A percentile compares a stretch with the other conserved stretches of the same genome.
These are phyloP conservation scores for Jaapia argillacea DNA, from an alignment of 768 basidiomycete genomes.

Conservation along the genomic window DNA sequence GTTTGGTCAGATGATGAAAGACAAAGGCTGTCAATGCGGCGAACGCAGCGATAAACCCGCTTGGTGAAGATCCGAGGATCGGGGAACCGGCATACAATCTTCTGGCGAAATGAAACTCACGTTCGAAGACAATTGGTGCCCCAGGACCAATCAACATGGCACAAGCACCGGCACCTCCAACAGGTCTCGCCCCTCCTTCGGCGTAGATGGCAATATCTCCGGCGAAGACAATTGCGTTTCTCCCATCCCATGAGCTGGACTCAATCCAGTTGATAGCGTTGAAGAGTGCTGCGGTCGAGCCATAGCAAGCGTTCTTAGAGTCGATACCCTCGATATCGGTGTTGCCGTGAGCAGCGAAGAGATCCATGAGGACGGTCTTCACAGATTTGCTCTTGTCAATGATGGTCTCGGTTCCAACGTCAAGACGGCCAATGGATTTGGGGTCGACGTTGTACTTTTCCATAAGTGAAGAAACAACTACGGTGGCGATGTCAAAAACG, in stretches of 20 bases:
- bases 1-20: no score
- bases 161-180: conserved; percentile 92
- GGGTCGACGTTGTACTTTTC: conserved; percentile 96
- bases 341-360: conserved; percentile 89
- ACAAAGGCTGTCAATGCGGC: no score
- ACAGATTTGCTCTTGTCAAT: conserved; percentile 99
- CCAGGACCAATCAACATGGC: conserved; percentile 95
- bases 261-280: conserved; percentile 99
- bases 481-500: not conserved
- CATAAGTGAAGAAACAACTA: conserved; percentile 83
- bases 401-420: conserved; percentile 98
- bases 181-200: conserved; percentile 89
- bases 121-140: conserved; percentile 90
- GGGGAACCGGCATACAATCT: conserved; percentile 1
- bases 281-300: conserved; percentile 96
- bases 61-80: conserved; percentile 4
- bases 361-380: conserved; percentile 97
- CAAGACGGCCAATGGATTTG: conserved; percentile 91
- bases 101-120: conserved; percentile 36
- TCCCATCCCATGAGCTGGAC: conserved; percentile 91
- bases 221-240: conserved; percentile 92
- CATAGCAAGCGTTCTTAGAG: conserved; percentile 99
- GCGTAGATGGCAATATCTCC: conserved; percentile 99
- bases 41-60: not conserved
- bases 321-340: conserved; percentile 98